These are phyloP conservation scores for Chaetomidium leptoderma DNA, from an alignment of 495 filamentous ascomycete genomes.

Conservation along the genomic window DNA sequence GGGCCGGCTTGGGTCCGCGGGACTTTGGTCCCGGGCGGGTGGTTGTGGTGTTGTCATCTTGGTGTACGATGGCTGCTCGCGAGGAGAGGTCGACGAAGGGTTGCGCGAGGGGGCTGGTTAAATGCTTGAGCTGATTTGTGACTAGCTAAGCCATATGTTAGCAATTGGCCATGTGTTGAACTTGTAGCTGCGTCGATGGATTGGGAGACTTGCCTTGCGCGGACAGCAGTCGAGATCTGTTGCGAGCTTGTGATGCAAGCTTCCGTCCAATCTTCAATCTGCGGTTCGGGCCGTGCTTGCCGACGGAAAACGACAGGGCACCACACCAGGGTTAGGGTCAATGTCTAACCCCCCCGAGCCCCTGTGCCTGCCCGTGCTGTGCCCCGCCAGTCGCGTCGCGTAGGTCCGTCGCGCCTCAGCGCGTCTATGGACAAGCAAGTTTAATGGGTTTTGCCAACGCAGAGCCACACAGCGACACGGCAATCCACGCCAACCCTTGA, in stretches of 20 bases:
- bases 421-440: constrained; percentile 15
- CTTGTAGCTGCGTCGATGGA: background rate
- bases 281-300: constrained; percentile 16
- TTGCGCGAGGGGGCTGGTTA: too few species aligned
- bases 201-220: background rate
- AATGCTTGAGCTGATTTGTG: background rate
- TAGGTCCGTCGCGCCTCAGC: constrained; percentile 14
- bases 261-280: constrained; percentile 5
- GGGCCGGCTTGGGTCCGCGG: constrained; percentile 13
- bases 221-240: background rate
- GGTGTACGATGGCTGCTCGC: too few species aligned
- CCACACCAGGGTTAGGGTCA: constrained; percentile 19
- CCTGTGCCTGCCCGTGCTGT: background rate
- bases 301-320: too few species aligned
- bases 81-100: too few species aligned
- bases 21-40: constrained; percentile 1
- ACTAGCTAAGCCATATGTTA: background rate
- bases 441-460: constrained; percentile 25
- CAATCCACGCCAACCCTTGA: background rate
- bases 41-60: constrained; percentile 15
- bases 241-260: constrained; percentile 3
- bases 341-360: background rate
- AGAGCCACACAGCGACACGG: background rate
- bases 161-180: background rate
- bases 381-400: constrained; percentile 25